Percentiles rank a stretch among this genome's conserved stretches.
Evolutionary conservation across 345 rosid species (phyloP).

Genomic region (Eucalyptus rudis): DNA sequence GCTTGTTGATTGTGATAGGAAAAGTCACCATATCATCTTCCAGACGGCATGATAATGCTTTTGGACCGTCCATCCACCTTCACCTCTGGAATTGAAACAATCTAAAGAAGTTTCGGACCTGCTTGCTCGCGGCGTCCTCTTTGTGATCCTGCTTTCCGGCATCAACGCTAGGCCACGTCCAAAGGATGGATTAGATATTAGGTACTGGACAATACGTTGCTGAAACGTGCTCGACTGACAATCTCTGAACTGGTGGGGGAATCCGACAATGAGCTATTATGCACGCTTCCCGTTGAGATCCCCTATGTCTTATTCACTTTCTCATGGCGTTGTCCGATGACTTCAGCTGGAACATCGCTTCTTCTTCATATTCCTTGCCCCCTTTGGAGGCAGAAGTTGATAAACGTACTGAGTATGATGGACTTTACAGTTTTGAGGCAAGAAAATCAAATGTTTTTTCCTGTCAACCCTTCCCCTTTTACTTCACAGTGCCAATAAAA

Average conservation of each 20-base stretch:
- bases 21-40: background rate
- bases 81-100: background rate
- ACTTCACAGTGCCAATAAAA: background rate
- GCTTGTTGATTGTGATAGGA: background rate
- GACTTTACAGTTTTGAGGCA: background rate
- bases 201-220: background rate
- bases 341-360: background rate
- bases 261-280: background rate
- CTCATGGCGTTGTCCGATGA: background rate
- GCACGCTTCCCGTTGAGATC: background rate
- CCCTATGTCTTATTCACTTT: background rate
- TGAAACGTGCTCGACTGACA: background rate
- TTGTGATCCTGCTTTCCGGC: background rate
- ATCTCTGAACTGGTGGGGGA: background rate
- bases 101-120: background rate
- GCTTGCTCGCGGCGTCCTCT: background rate
- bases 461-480: background rate
- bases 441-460: background rate
- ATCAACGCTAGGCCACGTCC: background rate
- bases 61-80: background rate
- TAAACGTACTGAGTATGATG: background rate
- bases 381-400: background rate
- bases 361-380: background rate
- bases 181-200: background rate
- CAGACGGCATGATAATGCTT: background rate